Conservation (phyloP, 2,329 filamentous ascomycete species). For the Nigrograna mackinnonii region DNA sequence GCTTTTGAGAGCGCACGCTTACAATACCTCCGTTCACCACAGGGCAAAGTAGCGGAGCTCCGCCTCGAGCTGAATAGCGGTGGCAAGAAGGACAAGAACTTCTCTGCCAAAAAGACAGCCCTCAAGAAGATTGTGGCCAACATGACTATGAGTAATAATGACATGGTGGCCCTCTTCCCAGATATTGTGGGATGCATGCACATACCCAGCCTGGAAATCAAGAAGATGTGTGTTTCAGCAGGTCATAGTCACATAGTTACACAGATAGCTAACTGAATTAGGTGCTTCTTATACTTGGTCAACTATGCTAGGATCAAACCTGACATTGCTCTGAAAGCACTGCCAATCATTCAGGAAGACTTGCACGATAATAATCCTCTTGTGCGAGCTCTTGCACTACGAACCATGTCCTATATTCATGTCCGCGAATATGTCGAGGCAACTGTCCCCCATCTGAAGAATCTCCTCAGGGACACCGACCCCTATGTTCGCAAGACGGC, state of each 20-base stretch:
- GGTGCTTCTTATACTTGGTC: conserved; percentile 96
- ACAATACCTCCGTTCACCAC: conserved; percentile 54
- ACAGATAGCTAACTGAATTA: conserved; percentile 49
- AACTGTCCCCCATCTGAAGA: conserved; percentile 81
- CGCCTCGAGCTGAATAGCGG: conserved; percentile 91
- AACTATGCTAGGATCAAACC: conserved; percentile 96
- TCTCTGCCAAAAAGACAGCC: conserved; percentile 92
- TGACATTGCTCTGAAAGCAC: conserved; percentile 89
- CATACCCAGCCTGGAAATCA: conserved; percentile 92
- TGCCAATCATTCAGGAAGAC: conserved; percentile 87
- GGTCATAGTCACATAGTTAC: background rate
- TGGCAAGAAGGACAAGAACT: conserved; percentile 98
- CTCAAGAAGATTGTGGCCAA: conserved; percentile 99
- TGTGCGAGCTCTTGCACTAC: conserved; percentile 86
- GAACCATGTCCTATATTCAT: conserved; percentile 97
- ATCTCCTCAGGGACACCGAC: conserved; percentile 80
- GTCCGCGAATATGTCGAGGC: conserved; percentile 94
- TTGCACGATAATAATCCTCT: conserved; percentile 93
- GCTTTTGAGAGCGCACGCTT: conserved; percentile 49
- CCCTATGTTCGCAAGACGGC: conserved; percentile 98
- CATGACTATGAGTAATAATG: conserved; percentile 99
- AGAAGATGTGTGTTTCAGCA: conserved; percentile 81
- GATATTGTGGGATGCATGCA: conserved; percentile 96
- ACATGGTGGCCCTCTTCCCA: conserved; percentile 96
- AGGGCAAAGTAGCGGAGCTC: conserved; percentile 99